Evolutionary conservation across 2,329 filamentous ascomycete genomes (phyloP).

Genomic region (Fusarium verticillioides): DNA sequence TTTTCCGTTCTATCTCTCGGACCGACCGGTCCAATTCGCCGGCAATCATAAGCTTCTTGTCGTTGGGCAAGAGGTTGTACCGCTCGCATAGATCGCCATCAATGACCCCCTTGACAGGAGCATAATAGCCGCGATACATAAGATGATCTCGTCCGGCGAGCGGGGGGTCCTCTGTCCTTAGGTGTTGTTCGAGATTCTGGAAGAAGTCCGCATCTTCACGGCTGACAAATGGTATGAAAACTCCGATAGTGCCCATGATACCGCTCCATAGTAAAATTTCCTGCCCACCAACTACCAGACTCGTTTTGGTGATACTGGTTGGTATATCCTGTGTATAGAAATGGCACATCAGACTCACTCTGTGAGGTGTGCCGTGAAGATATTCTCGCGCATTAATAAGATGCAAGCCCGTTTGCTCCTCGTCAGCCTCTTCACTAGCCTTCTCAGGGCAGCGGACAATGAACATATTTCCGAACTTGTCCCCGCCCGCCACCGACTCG

Average conservation of each 20-base stretch:
- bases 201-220: constrained; percentile 98
- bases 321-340: constrained; percentile 93
- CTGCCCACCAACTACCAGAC: constrained; percentile 89
- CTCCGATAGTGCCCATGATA: constrained; percentile 92
- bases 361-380: constrained; percentile 87
- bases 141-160: constrained; percentile 93
- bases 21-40: constrained; percentile 91
- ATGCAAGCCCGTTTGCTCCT: constrained; percentile 89
- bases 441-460: constrained; percentile 88
- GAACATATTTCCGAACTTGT: constrained; percentile 98
- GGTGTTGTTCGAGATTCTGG: constrained; percentile 88
- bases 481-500: constrained; percentile 91
- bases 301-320: constrained; percentile 88
- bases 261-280: constrained; percentile 95
- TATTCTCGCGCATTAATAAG: constrained; percentile 92
- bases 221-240: constrained; percentile 89
- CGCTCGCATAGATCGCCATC: constrained; percentile 97
- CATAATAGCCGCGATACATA: constrained; percentile 95
- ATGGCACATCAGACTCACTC: constrained; percentile 86
- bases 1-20: constrained; percentile 94
- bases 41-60: constrained; percentile 96
- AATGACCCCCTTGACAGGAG: constrained; percentile 94
- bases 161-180: constrained; percentile 87
- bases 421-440: constrained; percentile 88
- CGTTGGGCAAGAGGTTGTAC: constrained; percentile 83